Evolutionary conservation across 495 filamentous ascomycete genomes (phyloP), one percentile per base, ranked within the genome.

Genomic region (Hypoxylon rickii): DNA sequence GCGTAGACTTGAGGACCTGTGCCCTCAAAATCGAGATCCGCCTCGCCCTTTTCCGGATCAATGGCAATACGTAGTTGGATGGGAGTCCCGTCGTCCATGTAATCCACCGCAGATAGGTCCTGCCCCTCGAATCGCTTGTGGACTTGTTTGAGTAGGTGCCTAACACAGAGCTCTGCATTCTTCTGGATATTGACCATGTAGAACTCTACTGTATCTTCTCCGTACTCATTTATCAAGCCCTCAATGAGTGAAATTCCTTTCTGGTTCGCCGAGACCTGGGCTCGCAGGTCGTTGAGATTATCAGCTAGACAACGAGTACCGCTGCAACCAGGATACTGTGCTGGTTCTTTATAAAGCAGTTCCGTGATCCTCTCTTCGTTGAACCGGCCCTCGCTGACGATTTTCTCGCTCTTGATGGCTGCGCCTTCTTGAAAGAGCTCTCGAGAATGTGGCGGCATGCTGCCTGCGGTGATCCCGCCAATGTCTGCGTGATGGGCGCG

Each of bases 401-500:
- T 80, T 73, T 96, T 97, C 68, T 97, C 95, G 7, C 87, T 87
- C 70, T 94, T 92, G 61, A 98, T 96, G 7, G 92, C 83, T 0
- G 95, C 93, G 7, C 94, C 94, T 73, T 98, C 94, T 70, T 98
- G 93, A 76, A 79, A 97, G 0, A 98, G 81, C 63, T 97, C 94
- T 3, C 88, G 84, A 2, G 92, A 96, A 55, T 96, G 88, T 1
- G 94, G 94, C 1, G 94, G 94, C 94, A 98, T 98, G 31, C 89
- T 95, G 7, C 94, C 94, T 0, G 94, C 93, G 3, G 96, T 82
- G 46, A 97, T 97, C 21, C 94, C 94, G 11, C 94, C 94, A 59
- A 98, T 97, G 69, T 98, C 94, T 1, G 94, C 94, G 57, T 98
- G 94, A 67, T 98, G 94, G 0, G 94, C 94, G 22, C 94, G 83